Evolutionary conservation across 2,329 filamentous ascomycete species (phyloP).

Genomic region (Aspergillus piperis): DNA sequence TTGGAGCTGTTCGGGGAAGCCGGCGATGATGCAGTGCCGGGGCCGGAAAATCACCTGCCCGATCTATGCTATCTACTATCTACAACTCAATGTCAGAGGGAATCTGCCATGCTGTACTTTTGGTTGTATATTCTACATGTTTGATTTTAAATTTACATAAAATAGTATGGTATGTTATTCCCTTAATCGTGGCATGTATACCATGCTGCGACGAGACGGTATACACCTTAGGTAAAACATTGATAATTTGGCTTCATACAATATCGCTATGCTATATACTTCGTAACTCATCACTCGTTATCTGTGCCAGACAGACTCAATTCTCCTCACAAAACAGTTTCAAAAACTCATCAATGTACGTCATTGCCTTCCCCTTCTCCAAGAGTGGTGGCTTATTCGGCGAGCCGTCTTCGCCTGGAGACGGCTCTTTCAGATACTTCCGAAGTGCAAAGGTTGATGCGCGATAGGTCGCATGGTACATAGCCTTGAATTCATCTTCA

Average conservation of each 20-base stretch:
- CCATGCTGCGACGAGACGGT: not conserved
- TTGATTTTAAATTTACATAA: too few relatives aligned
- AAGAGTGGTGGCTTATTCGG: constrained; percentile 27
- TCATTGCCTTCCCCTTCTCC: constrained; percentile 43
- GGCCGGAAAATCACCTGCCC: constrained; percentile 23
- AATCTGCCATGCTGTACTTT: too few relatives aligned
- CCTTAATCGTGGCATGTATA: too few relatives aligned
- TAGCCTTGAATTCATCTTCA: constrained; percentile 46
- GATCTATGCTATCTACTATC: constrained; percentile 1
- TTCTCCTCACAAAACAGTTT: constrained; percentile 45
- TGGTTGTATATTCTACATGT: too few relatives aligned
- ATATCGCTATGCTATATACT: constrained; percentile 18
- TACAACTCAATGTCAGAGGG: too few relatives aligned
- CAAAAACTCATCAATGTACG: constrained; percentile 44
- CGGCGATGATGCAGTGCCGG: constrained; percentile 24
- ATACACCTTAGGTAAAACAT: not conserved
- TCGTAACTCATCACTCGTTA: constrained; percentile 26
- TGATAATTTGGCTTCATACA: not conserved
- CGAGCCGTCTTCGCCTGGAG: not conserved
- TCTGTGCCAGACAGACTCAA: constrained; percentile 25
- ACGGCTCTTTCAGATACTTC: constrained; percentile 36
- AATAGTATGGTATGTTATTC: too few relatives aligned
- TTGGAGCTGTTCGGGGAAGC: constrained; percentile 9
- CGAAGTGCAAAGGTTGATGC: constrained; percentile 46
- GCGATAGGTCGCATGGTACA: constrained; percentile 49